Conservation (phyloP, 2,329 filamentous ascomycete genomes). For the Cyphellophora europaea region DNA sequence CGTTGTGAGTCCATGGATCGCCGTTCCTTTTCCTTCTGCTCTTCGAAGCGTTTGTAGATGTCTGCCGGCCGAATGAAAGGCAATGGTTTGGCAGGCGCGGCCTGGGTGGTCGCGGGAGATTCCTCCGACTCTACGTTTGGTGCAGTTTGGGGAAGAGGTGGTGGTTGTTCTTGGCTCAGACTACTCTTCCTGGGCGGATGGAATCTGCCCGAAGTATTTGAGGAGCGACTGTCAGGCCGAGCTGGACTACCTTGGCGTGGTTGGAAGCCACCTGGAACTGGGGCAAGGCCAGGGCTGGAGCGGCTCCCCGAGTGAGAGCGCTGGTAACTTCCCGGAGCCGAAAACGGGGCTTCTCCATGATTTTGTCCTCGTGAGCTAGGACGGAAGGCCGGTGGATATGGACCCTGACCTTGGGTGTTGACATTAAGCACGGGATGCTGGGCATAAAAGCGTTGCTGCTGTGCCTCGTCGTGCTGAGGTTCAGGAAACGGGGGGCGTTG, state of each 20-base stretch:
- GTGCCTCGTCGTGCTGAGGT: constrained; percentile 11
- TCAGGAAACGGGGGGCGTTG: constrained; percentile 14
- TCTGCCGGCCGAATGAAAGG: constrained; percentile 66
- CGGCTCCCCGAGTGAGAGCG: constrained; percentile 10
- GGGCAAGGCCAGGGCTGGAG: constrained; percentile 20
- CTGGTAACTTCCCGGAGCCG: constrained; percentile 9
- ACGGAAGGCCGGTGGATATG: constrained; percentile 14
- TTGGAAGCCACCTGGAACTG: constrained; percentile 7
- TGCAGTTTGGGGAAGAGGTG: constrained; percentile 1
- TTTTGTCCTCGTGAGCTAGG: constrained; percentile 14
- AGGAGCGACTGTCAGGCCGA: constrained; percentile 17
- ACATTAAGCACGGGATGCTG: constrained; percentile 11
- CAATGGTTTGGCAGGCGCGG: constrained; percentile 39
- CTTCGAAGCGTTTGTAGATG: constrained; percentile 63
- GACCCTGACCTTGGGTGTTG: constrained; percentile 12
- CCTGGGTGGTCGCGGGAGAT: constrained; percentile 7
- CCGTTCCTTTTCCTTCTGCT: constrained; percentile 51
- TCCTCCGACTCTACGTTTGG: constrained; percentile 4
- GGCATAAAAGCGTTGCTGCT: constrained; percentile 4
- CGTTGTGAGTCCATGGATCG: constrained; percentile 49
- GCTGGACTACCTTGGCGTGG: constrained; percentile 13
- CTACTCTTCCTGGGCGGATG: constrained; percentile 57
- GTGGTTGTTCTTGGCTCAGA: constrained; percentile 36
- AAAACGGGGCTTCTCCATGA: constrained; percentile 9
- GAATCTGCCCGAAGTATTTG: constrained; percentile 21